Base-by-base conservation (phyloP, 164 flowering plant genomes). In the Akebia trifoliata region DNA sequence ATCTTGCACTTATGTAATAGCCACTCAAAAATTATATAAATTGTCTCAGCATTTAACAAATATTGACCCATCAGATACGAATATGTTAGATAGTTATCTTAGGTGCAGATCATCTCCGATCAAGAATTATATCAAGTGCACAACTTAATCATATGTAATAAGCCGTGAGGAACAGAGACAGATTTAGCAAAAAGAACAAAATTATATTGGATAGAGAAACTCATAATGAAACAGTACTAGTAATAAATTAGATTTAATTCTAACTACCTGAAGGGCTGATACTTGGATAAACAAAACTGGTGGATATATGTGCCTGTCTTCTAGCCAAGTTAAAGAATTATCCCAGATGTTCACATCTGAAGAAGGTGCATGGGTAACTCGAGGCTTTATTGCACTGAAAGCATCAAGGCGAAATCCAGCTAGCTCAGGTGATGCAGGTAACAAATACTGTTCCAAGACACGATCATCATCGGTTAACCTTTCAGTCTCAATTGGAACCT, bases 331-430 rank as follows among this genome's bases (percentile, higher is more conserved):
- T 25, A 69, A 21, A 2, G 81, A 71, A 15, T 66, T 42, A 49
- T 78, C 85, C 75, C 72, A 61, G 47, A 39, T 36, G 58, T 69
- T 67, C 28, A 21, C 57, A 61, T 75, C 73, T 20, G 82, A 72
- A 61, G 73, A 61, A 10, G 96, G 95, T 37, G 97, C 85, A 72
- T 87, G 99, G 50, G 78, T 75, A 25, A 84, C 76, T 44, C 93
- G 79, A 48, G 90, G 96, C 64, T 74, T 84, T 69, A 86, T 83
- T 32, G 81, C 93, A 67, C 78, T 72, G 55, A 90, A 82, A 67
- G 89, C 86, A 72, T 93, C 99, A 35, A 93, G 62, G 55, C 97
- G 96, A 59, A 93, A 93, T 50, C 99, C 99, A 57, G 90, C 88
- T 46, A 83, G 38, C 67, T 61, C 51, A 24, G 99, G 99, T 49